These are phyloP conservation scores for Coniochaeta sp. DNA, from an alignment of 2,329 filamentous ascomycete species.

Conservation along the genomic window DNA sequence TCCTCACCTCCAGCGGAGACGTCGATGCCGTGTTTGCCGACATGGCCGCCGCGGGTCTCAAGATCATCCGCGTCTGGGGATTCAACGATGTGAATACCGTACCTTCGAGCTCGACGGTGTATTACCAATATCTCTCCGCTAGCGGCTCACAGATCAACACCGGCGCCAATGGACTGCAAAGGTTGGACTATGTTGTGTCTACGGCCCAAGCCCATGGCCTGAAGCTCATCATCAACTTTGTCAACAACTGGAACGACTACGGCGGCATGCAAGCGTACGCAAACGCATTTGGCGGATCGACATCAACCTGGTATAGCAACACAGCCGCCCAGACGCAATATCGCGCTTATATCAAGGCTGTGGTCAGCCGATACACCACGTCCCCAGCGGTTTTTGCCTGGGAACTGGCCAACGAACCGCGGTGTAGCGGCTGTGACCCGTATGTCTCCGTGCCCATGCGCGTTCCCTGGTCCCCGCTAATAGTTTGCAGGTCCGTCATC, in stretches of 20 bases:
- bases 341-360: conserved; percentile 37
- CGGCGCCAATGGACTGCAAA: conserved; percentile 51
- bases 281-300: conserved; percentile 40
- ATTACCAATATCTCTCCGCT: conserved; percentile 44
- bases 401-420: conserved; percentile 50
- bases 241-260: conserved; percentile 64
- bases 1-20: conserved; percentile 42
- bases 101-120: conserved; percentile 28
- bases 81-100: conserved; percentile 48
- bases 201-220: conserved; percentile 50
- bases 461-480: not conserved
- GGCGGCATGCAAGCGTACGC: conserved; percentile 54
- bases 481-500: conserved; percentile 32
- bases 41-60: conserved; percentile 39
- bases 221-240: conserved; percentile 56
- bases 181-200: conserved; percentile 55
- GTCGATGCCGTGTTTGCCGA: conserved; percentile 41
- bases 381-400: conserved; percentile 45
- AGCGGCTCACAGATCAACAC: conserved; percentile 51
- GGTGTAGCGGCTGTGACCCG: conserved; percentile 49
- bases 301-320: conserved; percentile 49
- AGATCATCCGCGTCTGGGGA: conserved; percentile 52
- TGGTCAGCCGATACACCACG: conserved; percentile 40
- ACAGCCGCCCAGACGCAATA: conserved; percentile 48
- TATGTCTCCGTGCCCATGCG: not conserved